Evolutionary conservation across 2,329 filamentous ascomycete genomes (phyloP).

Genomic region (Botrytis galanthina): DNA sequence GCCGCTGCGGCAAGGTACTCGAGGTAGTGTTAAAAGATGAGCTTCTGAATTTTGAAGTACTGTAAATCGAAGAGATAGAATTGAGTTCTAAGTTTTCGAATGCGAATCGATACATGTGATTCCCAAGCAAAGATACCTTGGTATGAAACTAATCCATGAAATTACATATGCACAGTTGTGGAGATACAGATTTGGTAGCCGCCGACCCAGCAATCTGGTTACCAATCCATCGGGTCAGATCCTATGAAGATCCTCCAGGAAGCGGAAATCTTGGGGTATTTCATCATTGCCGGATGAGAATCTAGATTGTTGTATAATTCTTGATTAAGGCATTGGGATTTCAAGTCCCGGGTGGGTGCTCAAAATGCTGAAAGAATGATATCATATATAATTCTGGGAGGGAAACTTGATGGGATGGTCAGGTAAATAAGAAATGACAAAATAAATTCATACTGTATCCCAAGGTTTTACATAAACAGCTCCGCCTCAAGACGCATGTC

Average conservation of each 20-base stretch:
- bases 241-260: background rate
- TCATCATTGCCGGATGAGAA: no score
- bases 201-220: background rate
- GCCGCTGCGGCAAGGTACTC: background rate
- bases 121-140: background rate
- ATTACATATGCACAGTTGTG: no score
- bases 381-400: background rate
- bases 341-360: background rate
- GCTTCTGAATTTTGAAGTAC: background rate
- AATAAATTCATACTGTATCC: background rate
- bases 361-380: background rate
- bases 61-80: background rate
- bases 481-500: background rate
- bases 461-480: background rate
- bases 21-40: no score
- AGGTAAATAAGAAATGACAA: background rate
- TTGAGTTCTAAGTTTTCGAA: background rate
- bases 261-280: background rate
- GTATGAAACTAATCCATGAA: background rate
- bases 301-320: background rate
- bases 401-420: background rate
- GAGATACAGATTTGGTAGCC: background rate
- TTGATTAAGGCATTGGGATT: background rate
- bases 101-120: background rate
- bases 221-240: conserved; percentile 2